Base-by-base conservation (phyloP, 106 monocot species). In the Vanilla planifolia region DNA sequence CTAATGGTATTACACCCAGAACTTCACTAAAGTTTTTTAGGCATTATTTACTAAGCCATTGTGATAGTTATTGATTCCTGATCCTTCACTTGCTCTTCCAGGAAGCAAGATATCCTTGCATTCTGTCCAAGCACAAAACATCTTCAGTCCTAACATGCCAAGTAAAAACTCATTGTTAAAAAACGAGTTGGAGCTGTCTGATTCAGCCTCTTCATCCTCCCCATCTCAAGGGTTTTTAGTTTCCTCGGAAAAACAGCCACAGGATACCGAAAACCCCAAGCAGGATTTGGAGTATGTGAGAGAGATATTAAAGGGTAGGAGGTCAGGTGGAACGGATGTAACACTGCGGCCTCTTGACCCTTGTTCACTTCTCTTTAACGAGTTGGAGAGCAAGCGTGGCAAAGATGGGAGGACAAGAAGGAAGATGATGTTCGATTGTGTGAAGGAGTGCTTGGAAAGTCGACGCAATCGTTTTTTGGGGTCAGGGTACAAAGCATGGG, bases 401-500 rank as follows among this genome's bases (percentile, higher is more conserved):
- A 71, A 62, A 52, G 61, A 65, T 24, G 13, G 20, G 59, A 82
- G 64, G 44, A 27, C 62, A 44, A 74, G 64, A 51, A 74, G 84
- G 61, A 87, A 84, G 58, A 28, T 77, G 62, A 35, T 96, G 11
- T 84, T 91, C 50, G 96, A 84, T 67, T 90, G 84, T 28, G 76
- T 82, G 9, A 68, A 53, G 19, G 90, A 96, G 56, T 81, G 74
- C 55, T 27, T 96, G 62, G 79, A 81, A 45, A 21, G 17, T 14
- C 84, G 78, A 75, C 61, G 61, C 42, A 68, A 37, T 25, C 68
- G 59, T 51, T 81, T 77, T 43, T 96, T 96, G 58, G 30, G 59
- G 19, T 67, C 69, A 4, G 81, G 90, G 16, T 96, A 81, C 48
- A 21, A 35, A 17, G 25, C 63, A 9, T 96, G 96, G 86, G 60